Evolutionary conservation across 1,139 yeast genomes (phyloP).

Genomic region (Candida freyschussii): DNA sequence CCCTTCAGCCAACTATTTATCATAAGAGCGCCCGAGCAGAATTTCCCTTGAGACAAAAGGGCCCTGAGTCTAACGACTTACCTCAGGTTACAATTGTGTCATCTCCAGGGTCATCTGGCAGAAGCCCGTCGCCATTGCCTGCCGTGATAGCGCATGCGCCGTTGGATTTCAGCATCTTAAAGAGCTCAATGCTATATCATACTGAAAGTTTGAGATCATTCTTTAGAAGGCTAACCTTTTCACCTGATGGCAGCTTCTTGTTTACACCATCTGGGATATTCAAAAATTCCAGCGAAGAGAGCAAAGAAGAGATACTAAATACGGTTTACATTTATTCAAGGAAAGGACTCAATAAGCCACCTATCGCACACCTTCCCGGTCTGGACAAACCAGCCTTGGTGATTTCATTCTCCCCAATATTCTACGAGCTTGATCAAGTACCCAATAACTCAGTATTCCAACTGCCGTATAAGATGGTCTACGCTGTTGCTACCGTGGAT

Average conservation of each 20-base stretch:
- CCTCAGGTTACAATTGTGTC: too few relatives aligned
- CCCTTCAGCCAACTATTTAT: slow-evolving; percentile 35
- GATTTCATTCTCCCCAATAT: slow-evolving; percentile 66
- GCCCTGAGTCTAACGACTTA: slow-evolving; percentile 4
- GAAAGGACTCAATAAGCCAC: slow-evolving; percentile 59
- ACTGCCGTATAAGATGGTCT: slow-evolving; percentile 73
- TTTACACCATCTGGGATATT: slow-evolving; percentile 81
- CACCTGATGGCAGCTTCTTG: slow-evolving; percentile 84
- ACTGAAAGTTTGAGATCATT: slow-evolving; percentile 87
- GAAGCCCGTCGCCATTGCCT: slow-evolving; percentile 32
- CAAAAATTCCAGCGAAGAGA: slow-evolving; percentile 28
- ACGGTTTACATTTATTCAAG: slow-evolving; percentile 77
- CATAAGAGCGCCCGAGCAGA: slow-evolving; percentile 44
- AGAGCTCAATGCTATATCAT: slow-evolving; percentile 52
- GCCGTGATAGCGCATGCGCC: slow-evolving; percentile 36
- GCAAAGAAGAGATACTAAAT: slow-evolving; percentile 42
- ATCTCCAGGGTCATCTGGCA: slow-evolving; percentile 22
- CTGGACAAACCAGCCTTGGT: slow-evolving; percentile 81
- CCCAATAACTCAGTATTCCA: slow-evolving; percentile 33
- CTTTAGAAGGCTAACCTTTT: slow-evolving; percentile 76
- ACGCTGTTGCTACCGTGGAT: slow-evolving; percentile 92
- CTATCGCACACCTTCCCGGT: slow-evolving; percentile 75
- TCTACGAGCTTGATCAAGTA: slow-evolving; percentile 40
- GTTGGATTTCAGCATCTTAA: slow-evolving; percentile 24
- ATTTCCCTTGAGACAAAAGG: slow-evolving; percentile 30